Conservation (phyloP, 2,329 filamentous ascomycete species). For the Ophiostoma angusticollis region DNA sequence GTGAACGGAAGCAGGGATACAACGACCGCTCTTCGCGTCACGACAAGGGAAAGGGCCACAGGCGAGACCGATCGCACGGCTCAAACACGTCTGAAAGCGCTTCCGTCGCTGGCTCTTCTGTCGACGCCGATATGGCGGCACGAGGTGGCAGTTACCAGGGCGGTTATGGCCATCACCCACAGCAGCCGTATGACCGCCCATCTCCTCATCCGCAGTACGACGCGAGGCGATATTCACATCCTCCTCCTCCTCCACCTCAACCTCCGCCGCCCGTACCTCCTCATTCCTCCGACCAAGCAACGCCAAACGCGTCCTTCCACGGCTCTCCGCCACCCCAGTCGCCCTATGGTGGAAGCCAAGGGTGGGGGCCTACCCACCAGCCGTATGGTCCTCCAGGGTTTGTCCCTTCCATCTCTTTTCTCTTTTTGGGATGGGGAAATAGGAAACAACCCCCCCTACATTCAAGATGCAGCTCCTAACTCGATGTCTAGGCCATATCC, state of each 20-base stretch:
- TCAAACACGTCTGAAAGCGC: conserved; percentile 21
- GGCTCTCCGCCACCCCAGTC: conserved; percentile 31
- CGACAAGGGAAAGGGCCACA: background rate
- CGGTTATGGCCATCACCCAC: conserved; percentile 17
- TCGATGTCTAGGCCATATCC: conserved; percentile 43
- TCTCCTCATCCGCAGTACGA: conserved; percentile 2
- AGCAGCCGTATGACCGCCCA: conserved; percentile 18
- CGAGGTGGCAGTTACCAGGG: conserved; percentile 29
- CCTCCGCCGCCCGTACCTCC: conserved; percentile 10
- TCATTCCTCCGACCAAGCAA: conserved; percentile 29
- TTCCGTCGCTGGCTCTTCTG: conserved; percentile 34
- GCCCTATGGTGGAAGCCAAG: conserved; percentile 27
- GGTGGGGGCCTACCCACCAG: conserved; percentile 24
- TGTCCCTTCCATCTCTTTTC: conserved; percentile 14
- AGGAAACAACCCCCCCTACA: too few species aligned
- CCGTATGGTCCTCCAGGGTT: conserved; percentile 30
- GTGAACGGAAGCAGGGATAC: background rate
- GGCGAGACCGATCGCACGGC: background rate
- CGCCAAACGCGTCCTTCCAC: conserved; percentile 30
- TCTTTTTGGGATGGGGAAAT: too few species aligned
- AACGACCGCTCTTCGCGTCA: too few species aligned
- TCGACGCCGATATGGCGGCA: conserved; percentile 37
- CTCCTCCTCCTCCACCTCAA: conserved; percentile 6
- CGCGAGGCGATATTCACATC: background rate
- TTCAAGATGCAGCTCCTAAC: background rate